Conservation (phyloP, 306 rosid species). For the Corylus americana region DNA sequence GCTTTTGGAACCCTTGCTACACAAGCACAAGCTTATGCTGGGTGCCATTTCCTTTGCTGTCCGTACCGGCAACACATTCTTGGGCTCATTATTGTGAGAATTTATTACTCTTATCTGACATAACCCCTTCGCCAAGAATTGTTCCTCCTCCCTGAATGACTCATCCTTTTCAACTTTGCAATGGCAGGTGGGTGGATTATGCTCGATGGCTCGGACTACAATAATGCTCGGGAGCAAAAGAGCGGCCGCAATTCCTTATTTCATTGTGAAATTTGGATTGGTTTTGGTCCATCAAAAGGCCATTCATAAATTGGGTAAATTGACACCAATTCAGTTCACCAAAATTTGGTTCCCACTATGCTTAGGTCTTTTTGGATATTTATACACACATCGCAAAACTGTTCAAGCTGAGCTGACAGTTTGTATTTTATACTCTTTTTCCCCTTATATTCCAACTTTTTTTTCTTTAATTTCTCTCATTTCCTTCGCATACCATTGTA, state of each 20-base stretch:
- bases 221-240: slow-evolving; percentile 34
- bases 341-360: slow-evolving; percentile 38
- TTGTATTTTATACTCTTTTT: slow-evolving; percentile 18
- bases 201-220: slow-evolving; percentile 85
- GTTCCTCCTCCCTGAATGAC: background rate
- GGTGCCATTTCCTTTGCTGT: slow-evolving; percentile 78
- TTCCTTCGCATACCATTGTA: slow-evolving; percentile 1
- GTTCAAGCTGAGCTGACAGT: slow-evolving; percentile 17
- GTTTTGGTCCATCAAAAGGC: slow-evolving; percentile 27
- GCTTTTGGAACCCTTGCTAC: slow-evolving; percentile 76
- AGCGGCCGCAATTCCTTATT: slow-evolving; percentile 17
- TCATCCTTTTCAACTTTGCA: slow-evolving; percentile 21
- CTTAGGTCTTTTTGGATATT: slow-evolving; percentile 32
- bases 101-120: background rate
- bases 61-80: slow-evolving; percentile 79
- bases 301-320: slow-evolving; percentile 26
- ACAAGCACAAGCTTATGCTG: slow-evolving; percentile 73
- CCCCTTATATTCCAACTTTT: background rate
- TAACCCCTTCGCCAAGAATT: background rate
- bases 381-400: slow-evolving; percentile 12
- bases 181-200: slow-evolving; percentile 90
- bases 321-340: slow-evolving; percentile 23
- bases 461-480: background rate
- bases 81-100: slow-evolving; percentile 83
- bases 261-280: slow-evolving; percentile 19